phyloP scores from a whole-genome alignment of 805 yeast species.

The Wickerhamiella australiensis region DNA sequence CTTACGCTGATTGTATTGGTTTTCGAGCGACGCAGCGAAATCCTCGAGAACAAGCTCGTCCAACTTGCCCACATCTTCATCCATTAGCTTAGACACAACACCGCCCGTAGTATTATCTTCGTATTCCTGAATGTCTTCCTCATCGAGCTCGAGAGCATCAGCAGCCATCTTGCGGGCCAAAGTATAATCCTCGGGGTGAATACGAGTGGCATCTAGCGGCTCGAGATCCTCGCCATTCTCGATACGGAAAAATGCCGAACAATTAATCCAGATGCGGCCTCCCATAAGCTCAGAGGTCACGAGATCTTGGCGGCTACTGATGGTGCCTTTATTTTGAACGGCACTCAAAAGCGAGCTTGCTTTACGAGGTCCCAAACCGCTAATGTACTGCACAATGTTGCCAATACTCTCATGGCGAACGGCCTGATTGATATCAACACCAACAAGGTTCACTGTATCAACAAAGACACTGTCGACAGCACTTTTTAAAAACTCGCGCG shows the following conservation, averaged over 20 bases:
- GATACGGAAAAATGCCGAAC: constrained; percentile 79
- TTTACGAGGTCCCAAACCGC: constrained; percentile 94
- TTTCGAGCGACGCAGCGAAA: constrained; percentile 79
- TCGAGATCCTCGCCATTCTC: constrained; percentile 51
- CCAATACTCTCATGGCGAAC: constrained; percentile 64
- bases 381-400: constrained; percentile 57
- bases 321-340: constrained; percentile 57
- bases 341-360: constrained; percentile 77
- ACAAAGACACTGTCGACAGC: constrained; percentile 75
- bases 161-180: constrained; percentile 96
- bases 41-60: constrained; percentile 83
- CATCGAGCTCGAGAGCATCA: constrained; percentile 91
- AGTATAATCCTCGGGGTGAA: constrained; percentile 96
- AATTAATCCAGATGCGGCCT: constrained; percentile 74
- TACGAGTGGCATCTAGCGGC: constrained; percentile 83
- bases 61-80: constrained; percentile 50
- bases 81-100: constrained; percentile 58
- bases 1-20: constrained; percentile 46
- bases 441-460: constrained; percentile 81
- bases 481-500: constrained; percentile 48
- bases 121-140: constrained; percentile 72
- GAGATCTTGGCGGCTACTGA: constrained; percentile 62
- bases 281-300: constrained; percentile 70
- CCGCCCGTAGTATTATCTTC: constrained; percentile 61
- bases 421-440: constrained; percentile 87